Evolutionary conservation across 225 moss, liverwort and hornwort genomes (phyloP).

Genomic region (Physcomitrellopsis africana): DNA sequence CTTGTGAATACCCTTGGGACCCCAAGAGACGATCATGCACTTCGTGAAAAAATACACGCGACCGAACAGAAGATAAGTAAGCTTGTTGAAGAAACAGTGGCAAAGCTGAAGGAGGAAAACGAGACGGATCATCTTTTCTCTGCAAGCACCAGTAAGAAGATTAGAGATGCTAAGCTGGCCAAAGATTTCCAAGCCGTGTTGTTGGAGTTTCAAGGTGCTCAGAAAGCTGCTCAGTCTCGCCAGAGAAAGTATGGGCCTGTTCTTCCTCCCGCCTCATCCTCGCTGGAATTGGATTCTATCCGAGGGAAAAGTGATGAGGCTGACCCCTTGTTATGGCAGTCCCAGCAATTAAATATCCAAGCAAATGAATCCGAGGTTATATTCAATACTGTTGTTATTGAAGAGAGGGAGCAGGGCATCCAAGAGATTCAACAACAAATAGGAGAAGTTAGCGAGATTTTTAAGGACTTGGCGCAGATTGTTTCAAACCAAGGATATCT

Average conservation of each 20-base stretch:
- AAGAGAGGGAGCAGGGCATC: slow-evolving; percentile 93
- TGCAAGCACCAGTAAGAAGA: slow-evolving; percentile 72
- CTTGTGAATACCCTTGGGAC: slow-evolving; percentile 56
- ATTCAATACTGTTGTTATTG: slow-evolving; percentile 80
- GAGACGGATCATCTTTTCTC: slow-evolving; percentile 48
- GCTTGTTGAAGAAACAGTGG: slow-evolving; percentile 63
- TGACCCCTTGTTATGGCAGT: slow-evolving; percentile 31
- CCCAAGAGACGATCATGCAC: slow-evolving; percentile 44
- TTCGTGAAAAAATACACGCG: slow-evolving; percentile 56
- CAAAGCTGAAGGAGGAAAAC: slow-evolving; percentile 57
- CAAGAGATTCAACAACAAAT: slow-evolving; percentile 98
- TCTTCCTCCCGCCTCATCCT: slow-evolving; percentile 58
- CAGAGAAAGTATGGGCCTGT: slow-evolving; percentile 77
- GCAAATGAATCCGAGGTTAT: slow-evolving; percentile 48
- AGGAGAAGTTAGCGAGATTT: slow-evolving; percentile 96
- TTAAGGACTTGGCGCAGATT: slow-evolving; percentile 88
- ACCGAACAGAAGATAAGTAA: slow-evolving; percentile 59
- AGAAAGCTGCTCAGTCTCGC: slow-evolving; percentile 78
- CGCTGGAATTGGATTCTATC: slow-evolving; percentile 41
- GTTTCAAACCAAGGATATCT: slow-evolving; percentile 57
- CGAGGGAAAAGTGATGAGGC: slow-evolving; percentile 29
- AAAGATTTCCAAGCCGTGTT: slow-evolving; percentile 95
- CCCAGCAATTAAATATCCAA: slow-evolving; percentile 37
- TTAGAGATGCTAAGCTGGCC: slow-evolving; percentile 94
- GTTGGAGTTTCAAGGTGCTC: slow-evolving; percentile 86